These are phyloP conservation scores for Verbena officinalis DNA, from an alignment of 257 asterid genomes.

Conservation along the genomic window DNA sequence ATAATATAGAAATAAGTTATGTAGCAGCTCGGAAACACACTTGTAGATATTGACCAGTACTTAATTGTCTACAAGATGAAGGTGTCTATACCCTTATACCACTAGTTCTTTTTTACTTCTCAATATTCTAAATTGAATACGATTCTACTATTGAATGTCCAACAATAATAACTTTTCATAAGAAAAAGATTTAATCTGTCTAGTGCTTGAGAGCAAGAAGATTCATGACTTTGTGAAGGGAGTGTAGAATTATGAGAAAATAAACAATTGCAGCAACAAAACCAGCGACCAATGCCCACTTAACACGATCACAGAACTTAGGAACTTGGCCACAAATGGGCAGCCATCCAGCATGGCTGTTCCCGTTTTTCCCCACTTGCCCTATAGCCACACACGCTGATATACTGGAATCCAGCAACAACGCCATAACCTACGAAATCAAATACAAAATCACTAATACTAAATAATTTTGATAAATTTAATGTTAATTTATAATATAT, in stretches of 20 bases:
- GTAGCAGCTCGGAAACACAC: no score
- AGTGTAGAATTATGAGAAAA: constrained; percentile 55
- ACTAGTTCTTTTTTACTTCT: no score
- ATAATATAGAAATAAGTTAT: no score
- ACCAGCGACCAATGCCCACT: constrained; percentile 63
- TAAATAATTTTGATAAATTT: neutral
- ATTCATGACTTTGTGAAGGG: constrained; percentile 59
- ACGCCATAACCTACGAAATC: constrained; percentile 46
- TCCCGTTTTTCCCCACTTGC: constrained; percentile 74
- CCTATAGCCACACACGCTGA: constrained; percentile 72
- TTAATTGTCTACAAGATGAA: no score
- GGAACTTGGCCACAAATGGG: constrained; percentile 89
- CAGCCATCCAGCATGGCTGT: constrained; percentile 87
- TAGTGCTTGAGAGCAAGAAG: constrained; percentile 48
- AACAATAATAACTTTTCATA: no score
- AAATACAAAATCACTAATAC: neutral
- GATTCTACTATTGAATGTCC: no score
- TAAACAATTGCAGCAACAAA: constrained; percentile 63
- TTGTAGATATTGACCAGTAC: no score
- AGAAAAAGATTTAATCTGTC: neutral
- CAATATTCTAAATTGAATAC: no score
- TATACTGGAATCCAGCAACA: constrained; percentile 76
- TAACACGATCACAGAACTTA: constrained; percentile 64
- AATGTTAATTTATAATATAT: neutral
- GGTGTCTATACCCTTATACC: no score